Evolutionary conservation across 345 rosid species (phyloP), one percentile per base, ranked within the genome.

Genomic region (Populus pruinosa): DNA sequence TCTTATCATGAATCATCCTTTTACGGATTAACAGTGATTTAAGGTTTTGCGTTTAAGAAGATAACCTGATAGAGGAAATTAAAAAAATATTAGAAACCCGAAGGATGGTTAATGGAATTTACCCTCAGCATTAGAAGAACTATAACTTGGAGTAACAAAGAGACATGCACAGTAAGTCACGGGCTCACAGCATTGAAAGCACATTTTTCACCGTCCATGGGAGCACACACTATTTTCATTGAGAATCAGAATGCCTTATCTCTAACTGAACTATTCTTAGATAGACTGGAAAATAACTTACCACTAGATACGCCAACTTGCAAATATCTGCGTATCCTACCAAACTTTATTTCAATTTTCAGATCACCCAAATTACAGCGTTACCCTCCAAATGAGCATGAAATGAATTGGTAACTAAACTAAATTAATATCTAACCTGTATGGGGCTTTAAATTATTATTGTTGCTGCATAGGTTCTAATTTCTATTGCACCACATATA

Each of bases 191-290:
- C 75, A 71, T 21, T 36, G 49, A 77, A 62, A 38, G 72, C 55
- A 44, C 55, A 71, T 23, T 27, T 64, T 77, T 56, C 70, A 47
- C 53, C 31, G 8, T 35, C 50, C 62, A 62, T 17, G 75, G 87
- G 88, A 83, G 81, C 83, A 70, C 81, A 50, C 66, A 21, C 68
- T 78, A 76, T 65, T 78, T 59, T 62, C 78, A 71, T 73, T 76
- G 77, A 71, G 78, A 85, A 14, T 64, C 69, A 49, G 67, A 77
- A 76, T 35, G n/a, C 69, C 36, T 79, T 39, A 50, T 74, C 74
- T 63, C 17, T 50, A 29, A 38, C 70, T 33, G 53, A 70, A 64
- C 41, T 68, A 25, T 38, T 47, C 18, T 4, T 11, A 18, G 50
- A 47, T 47, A 47, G 17, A 47, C 18, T 47, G 50, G 5, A 13